Base-by-base conservation (phyloP, 768 basidiomycete genomes). In the Tulasnella sp. region DNA sequence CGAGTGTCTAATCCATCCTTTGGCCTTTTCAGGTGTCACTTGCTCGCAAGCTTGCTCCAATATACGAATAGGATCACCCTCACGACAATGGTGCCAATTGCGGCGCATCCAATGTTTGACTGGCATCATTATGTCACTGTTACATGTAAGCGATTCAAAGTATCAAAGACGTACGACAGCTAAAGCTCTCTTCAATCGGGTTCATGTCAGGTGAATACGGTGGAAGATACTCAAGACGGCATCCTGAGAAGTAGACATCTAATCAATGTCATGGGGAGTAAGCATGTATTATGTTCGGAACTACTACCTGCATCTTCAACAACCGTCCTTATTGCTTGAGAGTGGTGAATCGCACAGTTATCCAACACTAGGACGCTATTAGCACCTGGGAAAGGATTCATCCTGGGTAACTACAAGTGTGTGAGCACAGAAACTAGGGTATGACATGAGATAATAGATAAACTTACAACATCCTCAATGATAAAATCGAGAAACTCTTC, bases 161-260 rank as follows among this genome's bases (percentile, higher is more conserved):
- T n/a, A 42, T 42, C 20, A 25, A 35, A 10, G 12, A 42, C 41
- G n/a, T 42, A 42, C 41, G 24, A 42, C 41, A 42, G 20, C 41
- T 42, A 22, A 66, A 67, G 3, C 57, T 59, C 46, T 67, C 66
- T 52, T 67, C 63, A 50, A 68, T 67, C 2, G 64, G 66, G 41
- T 65, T 67, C 24, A 67, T 57, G 45, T 68, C 64, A 2, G 62
- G 67, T 1, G 67, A 69, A 53, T 67, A 68, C 1, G 65, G 57
- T 5, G 64, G 66, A 1, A 66, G 55, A 50, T 54, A 67, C 2
- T 62, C 3, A 0, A 67, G 39, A 4, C 63, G 34, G 28, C 55
- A 56, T 8, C 60, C 66, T 62, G 34, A 12, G 39, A 37, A 15
- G 22, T 34, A n/a, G 25, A 46, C 8, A 33, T 9, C 31, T 1